Evolutionary conservation across 306 rosid genomes (phyloP).

Genomic region (Trifolium fragiferum): DNA sequence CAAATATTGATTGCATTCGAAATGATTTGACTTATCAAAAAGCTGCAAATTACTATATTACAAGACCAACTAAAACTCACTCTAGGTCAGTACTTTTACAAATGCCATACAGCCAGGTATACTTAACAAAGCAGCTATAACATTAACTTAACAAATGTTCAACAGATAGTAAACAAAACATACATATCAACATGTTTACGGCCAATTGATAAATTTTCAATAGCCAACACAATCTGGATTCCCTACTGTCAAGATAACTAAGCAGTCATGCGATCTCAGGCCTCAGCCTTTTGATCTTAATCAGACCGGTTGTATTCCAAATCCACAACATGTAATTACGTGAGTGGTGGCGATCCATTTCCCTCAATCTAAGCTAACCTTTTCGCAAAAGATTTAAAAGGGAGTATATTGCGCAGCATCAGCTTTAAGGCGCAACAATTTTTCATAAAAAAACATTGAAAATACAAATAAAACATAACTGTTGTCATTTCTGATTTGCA

Average conservation of each 20-base stretch:
- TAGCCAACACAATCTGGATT: background rate
- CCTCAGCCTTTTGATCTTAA: background rate
- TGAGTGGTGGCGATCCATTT: background rate
- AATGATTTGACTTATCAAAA: constrained; percentile 35
- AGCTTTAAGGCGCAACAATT: background rate
- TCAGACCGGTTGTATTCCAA: background rate
- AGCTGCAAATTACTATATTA: background rate
- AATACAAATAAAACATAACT: background rate
- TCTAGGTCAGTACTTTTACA: too few species aligned
- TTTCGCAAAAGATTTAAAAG: background rate
- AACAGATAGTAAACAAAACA: constrained; percentile 2
- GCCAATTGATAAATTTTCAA: background rate
- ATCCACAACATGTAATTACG: background rate
- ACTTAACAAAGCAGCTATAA: background rate
- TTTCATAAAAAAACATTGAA: constrained; percentile 23
- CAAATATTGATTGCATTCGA: constrained; percentile 30
- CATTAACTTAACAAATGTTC: background rate
- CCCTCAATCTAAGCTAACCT: background rate
- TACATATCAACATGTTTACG: background rate
- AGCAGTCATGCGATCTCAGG: background rate
- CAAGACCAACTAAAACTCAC: too few species aligned
- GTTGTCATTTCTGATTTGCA: background rate
- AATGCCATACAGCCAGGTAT: background rate
- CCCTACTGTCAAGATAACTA: background rate
- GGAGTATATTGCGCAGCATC: background rate